A percentile compares a stretch with the other conserved stretches of the same genome.
phyloP scores from a whole-genome alignment of 306 rosid species.

The Malus asiatica region DNA sequence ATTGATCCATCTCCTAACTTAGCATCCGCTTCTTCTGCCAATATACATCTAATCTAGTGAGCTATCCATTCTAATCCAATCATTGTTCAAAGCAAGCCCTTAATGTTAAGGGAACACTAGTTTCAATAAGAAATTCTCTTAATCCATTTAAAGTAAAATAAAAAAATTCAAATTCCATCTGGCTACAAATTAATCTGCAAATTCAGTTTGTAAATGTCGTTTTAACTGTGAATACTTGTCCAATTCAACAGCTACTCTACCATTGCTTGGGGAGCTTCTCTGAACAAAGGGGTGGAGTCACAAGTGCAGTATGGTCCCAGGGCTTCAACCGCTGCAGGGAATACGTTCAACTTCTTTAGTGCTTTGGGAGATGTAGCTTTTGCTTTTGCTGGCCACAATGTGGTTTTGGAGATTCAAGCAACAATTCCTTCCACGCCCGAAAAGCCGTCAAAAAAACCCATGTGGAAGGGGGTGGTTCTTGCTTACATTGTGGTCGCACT shows the following conservation, averaged over 20 bases:
- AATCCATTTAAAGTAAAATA: background rate
- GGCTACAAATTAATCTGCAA: background rate
- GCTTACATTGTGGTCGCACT: slow-evolving; percentile 34
- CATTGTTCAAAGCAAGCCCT: too few relatives aligned
- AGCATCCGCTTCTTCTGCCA: too few relatives aligned
- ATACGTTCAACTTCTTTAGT: slow-evolving; percentile 21
- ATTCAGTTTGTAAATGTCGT: background rate
- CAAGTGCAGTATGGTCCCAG: slow-evolving; percentile 15
- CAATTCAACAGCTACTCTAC: slow-evolving; percentile 32
- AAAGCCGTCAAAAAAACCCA: slow-evolving; percentile 25
- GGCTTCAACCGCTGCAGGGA: slow-evolving; percentile 23
- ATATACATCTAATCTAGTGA: too few relatives aligned
- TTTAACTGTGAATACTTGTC: background rate
- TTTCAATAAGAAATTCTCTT: background rate
- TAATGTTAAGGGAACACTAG: background rate
- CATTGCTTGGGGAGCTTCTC: slow-evolving; percentile 31
- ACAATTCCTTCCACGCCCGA: slow-evolving; percentile 38
- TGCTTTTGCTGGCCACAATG: slow-evolving; percentile 37
- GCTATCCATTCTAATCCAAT: background rate
- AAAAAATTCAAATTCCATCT: background rate
- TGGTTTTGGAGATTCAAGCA: slow-evolving; percentile 43
- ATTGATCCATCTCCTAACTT: too few relatives aligned
- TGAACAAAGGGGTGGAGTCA: slow-evolving; percentile 26
- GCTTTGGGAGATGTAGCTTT: slow-evolving; percentile 41
- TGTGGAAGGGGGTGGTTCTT: slow-evolving; percentile 32